Conservation (phyloP, 1,284 basidiomycete genomes). For the Cutaneotrichosporon sp. region DNA sequence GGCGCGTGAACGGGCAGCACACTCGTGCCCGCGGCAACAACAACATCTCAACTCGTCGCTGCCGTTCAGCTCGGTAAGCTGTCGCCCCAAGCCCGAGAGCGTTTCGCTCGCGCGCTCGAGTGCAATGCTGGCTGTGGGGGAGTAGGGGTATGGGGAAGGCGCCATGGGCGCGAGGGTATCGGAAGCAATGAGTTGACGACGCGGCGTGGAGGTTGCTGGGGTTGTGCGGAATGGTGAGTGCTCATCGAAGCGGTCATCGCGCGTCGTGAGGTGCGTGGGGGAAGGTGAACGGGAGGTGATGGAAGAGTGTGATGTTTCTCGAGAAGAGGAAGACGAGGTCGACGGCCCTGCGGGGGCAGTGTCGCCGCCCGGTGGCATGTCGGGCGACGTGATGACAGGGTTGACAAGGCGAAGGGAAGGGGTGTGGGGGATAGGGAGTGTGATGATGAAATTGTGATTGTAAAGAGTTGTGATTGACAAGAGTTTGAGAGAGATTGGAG, state of each 20-base stretch:
- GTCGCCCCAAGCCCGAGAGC: constrained; percentile 40
- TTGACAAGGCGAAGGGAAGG: not conserved
- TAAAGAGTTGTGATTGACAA: not conserved
- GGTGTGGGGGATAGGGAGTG: not conserved
- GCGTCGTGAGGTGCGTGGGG: not conserved
- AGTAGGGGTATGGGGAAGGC: constrained; percentile 18
- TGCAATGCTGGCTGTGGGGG: constrained; percentile 36
- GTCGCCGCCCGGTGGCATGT: not conserved
- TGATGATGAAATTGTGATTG: not conserved
- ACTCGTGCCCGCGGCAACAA: constrained; percentile 25
- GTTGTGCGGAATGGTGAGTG: not conserved
- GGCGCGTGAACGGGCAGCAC: constrained; percentile 60
- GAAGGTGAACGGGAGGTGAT: not conserved
- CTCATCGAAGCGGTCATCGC: not conserved
- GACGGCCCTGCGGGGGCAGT: not conserved
- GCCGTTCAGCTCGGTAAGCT: constrained; percentile 35
- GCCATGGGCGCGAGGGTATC: not conserved
- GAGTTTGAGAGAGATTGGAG: not conserved
- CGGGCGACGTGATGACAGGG: not conserved
- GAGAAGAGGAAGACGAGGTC: not conserved
- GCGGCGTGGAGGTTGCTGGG: not conserved
- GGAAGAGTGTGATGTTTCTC: not conserved
- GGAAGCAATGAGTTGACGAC: not conserved
- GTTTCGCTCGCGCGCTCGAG: constrained; percentile 45
- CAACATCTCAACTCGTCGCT: constrained; percentile 34